Evolutionary conservation across 75 land plant species (phyloP), one percentile per base, ranked within the genome.

Genomic region (Picea glauca): DNA sequence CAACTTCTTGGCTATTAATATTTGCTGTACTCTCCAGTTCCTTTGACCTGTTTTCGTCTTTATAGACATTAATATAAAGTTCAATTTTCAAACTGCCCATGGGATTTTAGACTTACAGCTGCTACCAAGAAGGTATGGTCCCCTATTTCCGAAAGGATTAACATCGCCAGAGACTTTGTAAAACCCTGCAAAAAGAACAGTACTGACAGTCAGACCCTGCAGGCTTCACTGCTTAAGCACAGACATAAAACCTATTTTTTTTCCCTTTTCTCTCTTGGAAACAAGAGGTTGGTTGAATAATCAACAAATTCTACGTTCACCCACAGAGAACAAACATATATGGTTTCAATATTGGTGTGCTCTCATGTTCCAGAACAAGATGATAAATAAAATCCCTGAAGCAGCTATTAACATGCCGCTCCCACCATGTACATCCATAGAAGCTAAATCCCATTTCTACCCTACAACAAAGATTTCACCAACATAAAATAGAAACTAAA

Each of bases 111-210:
- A 20, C 43, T 83, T 81, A 95, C 98, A 82, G 98, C 98, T 50
- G 98, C 98, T 11, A 95, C 92, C 78, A 95, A 90, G 79, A 95
- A 95, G 4, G 98, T 95, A 80, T 95, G 93, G 86, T 95, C 98
- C 40, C 98, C 98, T 80, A 95, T 93, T 88, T 95, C 98, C 17
- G 98, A 95, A 30, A 95, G 89, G 59, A 95, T 84, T 11, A 91
- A 93, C 98, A 95, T 95, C 17, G 92, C 93, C 4, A 91, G 84
- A 13, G 98, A 91, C 86, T 95, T 95, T 75, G 95, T 80, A 57
- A 95, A 93, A 17, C 92, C 98, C 96, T 95, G 72, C 50, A 68
- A n/a, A 38, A 68, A 38, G 11, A 50, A 50, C 56, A 50, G 50
- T 50, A 68, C 50, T 43, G 38, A 7, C 67, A 31, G 75, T 43